Evolutionary conservation across 2,329 filamentous ascomycete genomes (phyloP).

Genomic region (Alternaria triticimaculans): DNA sequence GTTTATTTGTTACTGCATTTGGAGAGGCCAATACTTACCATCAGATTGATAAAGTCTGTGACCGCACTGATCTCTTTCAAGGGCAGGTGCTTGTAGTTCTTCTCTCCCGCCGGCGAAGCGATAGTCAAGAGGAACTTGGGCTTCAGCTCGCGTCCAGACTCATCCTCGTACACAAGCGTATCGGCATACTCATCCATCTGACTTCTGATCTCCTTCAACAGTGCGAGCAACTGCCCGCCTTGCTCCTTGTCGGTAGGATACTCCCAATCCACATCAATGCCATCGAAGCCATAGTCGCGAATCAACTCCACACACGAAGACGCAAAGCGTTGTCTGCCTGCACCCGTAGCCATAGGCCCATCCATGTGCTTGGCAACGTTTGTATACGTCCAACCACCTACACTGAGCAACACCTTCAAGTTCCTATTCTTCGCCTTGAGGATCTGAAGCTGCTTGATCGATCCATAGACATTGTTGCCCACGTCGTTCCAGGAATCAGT

Average conservation of each 20-base stretch:
- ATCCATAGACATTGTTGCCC: slow-evolving; percentile 78
- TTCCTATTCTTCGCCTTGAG: slow-evolving; percentile 78
- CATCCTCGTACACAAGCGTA: slow-evolving; percentile 30
- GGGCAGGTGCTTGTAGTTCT: slow-evolving; percentile 52
- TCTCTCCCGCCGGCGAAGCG: slow-evolving; percentile 53
- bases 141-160: slow-evolving; percentile 17
- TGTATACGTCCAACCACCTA: slow-evolving; percentile 83
- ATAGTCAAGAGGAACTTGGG: slow-evolving; percentile 55
- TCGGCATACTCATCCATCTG: slow-evolving; percentile 52
- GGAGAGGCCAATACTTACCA: slow-evolving; percentile 35
- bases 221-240: slow-evolving; percentile 48
- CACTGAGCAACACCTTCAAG: slow-evolving; percentile 80
- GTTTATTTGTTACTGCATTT: neutral
- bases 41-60: slow-evolving; percentile 59
- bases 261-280: slow-evolving; percentile 58
- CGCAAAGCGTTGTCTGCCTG: slow-evolving; percentile 71
- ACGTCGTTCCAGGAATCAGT: slow-evolving; percentile 69
- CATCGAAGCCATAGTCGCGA: slow-evolving; percentile 76
- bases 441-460: slow-evolving; percentile 76
- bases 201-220: slow-evolving; percentile 49
- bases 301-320: slow-evolving; percentile 75
- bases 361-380: slow-evolving; percentile 69
- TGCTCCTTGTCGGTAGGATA: slow-evolving; percentile 53
- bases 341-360: slow-evolving; percentile 67
- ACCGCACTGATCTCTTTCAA: slow-evolving; percentile 51